These are phyloP conservation scores for Gentiana dahurica DNA, from an alignment of 257 asterid species.

Conservation along the genomic window DNA sequence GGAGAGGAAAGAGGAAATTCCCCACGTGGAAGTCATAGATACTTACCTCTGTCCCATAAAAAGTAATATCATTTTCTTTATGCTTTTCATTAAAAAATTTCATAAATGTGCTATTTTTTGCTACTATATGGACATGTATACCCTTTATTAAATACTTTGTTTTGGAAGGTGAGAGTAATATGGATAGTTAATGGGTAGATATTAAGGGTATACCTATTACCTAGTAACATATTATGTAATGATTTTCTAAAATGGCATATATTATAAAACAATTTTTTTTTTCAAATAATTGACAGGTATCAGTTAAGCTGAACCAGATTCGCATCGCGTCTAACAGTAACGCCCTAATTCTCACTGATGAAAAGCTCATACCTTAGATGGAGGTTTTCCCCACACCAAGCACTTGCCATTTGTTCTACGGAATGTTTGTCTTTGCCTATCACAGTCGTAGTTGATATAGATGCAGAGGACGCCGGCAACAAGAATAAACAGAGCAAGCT, in stretches of 20 bases:
- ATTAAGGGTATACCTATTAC: no score
- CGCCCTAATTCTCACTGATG: not conserved
- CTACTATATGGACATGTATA: no score
- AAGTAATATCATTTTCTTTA: no score
- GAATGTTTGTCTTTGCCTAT: slow-evolving; percentile 92
- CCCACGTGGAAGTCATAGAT: not conserved
- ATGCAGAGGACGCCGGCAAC: slow-evolving; percentile 80
- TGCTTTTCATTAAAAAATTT: not conserved
- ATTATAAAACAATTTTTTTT: no score
- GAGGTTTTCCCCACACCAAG: slow-evolving; percentile 95
- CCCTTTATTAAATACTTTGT: no score
- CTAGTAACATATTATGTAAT: no score
- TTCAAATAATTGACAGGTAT: not conserved
- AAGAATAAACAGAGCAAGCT: slow-evolving; percentile 66
- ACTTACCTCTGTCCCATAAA: no score
- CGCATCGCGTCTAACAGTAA: not conserved
- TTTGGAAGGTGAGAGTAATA: no score
- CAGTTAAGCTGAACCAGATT: not conserved
- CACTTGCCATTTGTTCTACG: slow-evolving; percentile 87
- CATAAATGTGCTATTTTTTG: no score
- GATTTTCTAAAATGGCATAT: no score
- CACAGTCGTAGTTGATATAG: slow-evolving; percentile 89
- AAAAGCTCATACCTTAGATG: slow-evolving; percentile 63
- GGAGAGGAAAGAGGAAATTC: slow-evolving; percentile 1
- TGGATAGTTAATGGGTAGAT: no score